A percentile compares a stretch with the other conserved stretches of the same genome.
These are phyloP conservation scores for Elasticomyces elasticus DNA, from an alignment of 495 filamentous ascomycete species.

Conservation along the genomic window DNA sequence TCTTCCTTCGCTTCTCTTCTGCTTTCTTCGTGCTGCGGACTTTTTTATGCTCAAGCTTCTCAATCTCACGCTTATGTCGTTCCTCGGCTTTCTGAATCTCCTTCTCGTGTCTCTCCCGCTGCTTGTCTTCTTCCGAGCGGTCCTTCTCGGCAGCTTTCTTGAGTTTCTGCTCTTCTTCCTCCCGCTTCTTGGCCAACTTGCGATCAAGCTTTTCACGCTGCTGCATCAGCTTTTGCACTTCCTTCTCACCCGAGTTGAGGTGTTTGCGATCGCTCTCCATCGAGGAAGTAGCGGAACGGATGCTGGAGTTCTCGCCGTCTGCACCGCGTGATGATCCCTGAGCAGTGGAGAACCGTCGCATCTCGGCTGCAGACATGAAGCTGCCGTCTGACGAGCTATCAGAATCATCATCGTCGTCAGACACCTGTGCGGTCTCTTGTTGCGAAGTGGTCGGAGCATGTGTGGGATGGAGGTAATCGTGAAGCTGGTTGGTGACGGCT, in stretches of 20 bases:
- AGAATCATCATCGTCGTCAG: background rate
- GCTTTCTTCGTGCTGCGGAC: conserved; percentile 29
- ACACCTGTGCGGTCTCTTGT: background rate
- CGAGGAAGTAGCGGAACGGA: background rate
- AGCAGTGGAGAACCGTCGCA: conserved; percentile 17
- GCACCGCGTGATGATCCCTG: background rate
- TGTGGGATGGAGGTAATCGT: conserved; percentile 1
- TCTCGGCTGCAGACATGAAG: conserved; percentile 31
- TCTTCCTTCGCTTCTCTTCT: conserved; percentile 27
- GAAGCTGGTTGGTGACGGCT: conserved; percentile 9
- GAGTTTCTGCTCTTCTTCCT: conserved; percentile 36
- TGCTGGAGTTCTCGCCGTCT: background rate
- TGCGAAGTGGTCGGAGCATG: background rate
- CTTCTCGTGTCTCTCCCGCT: conserved; percentile 49
- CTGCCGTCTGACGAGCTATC: conserved; percentile 19
- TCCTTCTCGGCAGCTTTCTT: conserved; percentile 39
- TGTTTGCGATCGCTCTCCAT: conserved; percentile 24
- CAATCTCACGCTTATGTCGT: conserved; percentile 51
- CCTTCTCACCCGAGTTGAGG: conserved; percentile 49
- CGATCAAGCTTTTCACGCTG: conserved; percentile 60
- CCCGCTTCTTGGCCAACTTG: conserved; percentile 47
- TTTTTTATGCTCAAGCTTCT: conserved; percentile 51
- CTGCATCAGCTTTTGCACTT: conserved; percentile 63
- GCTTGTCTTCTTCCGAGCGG: conserved; percentile 32
- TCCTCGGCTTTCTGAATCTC: conserved; percentile 55